phyloP scores from a whole-genome alignment of 345 rosid genomes.

The Brassica nigra region DNA sequence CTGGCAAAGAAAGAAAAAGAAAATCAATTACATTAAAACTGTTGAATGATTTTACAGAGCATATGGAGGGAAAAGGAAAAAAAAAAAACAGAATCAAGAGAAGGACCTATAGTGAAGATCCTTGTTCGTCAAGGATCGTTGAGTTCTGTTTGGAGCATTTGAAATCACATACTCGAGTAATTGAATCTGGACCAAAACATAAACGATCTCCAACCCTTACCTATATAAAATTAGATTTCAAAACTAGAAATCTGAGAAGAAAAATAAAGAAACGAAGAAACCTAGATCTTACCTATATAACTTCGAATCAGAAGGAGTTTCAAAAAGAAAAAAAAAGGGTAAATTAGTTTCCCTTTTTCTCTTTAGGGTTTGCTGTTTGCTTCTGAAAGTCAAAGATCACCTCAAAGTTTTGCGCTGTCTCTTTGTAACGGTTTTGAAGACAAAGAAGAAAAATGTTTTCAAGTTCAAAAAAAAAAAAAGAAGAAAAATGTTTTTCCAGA shows the following conservation, averaged over 20 bases:
- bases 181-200: constrained; percentile 18
- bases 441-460: background rate
- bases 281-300: constrained; percentile 23
- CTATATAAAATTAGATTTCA: background rate
- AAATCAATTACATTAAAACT: background rate
- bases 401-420: constrained; percentile 20
- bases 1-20: background rate
- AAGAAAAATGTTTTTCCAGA: background rate
- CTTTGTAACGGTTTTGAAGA: constrained; percentile 31
- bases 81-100: background rate
- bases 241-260: background rate
- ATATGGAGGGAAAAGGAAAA: background rate
- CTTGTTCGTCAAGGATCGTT: constrained; percentile 5
- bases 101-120: constrained; percentile 36
- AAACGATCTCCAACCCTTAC: constrained; percentile 8
- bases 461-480: no score
- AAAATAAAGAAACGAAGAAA: background rate
- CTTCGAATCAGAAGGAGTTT: constrained; percentile 25
- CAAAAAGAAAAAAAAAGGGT: background rate
- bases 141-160: background rate
- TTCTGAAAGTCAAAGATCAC: background rate
- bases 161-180: constrained; percentile 15
- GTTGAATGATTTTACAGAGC: background rate
- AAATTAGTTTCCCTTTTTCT: background rate
- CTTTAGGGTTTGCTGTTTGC: constrained; percentile 10